Evolutionary conservation across 345 rosid genomes (phyloP).

Genomic region (Acer yangbiense): DNA sequence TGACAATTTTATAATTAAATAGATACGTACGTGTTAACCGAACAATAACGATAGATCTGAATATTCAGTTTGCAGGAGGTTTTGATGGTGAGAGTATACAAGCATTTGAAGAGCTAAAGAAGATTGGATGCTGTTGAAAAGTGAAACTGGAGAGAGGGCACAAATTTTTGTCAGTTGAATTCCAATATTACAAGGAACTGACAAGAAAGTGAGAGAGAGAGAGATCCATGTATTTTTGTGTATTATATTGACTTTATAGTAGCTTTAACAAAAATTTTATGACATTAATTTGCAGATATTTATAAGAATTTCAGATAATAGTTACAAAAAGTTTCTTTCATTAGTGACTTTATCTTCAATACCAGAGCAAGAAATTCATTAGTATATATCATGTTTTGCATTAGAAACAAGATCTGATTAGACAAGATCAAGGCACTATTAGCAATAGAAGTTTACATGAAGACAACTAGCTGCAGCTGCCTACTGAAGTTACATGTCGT

Average conservation of each 20-base stretch:
- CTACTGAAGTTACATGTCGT: no score
- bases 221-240: neutral
- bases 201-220: neutral
- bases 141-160: neutral
- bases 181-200: neutral
- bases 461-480: no score
- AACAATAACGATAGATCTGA: conserved; percentile 12
- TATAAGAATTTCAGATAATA: neutral
- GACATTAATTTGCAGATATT: neutral
- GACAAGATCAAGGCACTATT: no score
- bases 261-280: neutral
- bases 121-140: conserved; percentile 22
- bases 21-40: no score
- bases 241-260: neutral
- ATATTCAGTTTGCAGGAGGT: conserved; percentile 86
- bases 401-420: neutral
- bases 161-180: neutral
- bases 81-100: conserved; percentile 65
- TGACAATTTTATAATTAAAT: no score
- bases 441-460: no score
- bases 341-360: neutral
- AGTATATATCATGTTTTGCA: neutral
- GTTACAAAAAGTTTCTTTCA: neutral
- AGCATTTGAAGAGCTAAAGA: conserved; percentile 73
- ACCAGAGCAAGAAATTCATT: neutral